phyloP scores from a whole-genome alignment of 768 basidiomycete species.

The Chalciporus sphaerocephalus region DNA sequence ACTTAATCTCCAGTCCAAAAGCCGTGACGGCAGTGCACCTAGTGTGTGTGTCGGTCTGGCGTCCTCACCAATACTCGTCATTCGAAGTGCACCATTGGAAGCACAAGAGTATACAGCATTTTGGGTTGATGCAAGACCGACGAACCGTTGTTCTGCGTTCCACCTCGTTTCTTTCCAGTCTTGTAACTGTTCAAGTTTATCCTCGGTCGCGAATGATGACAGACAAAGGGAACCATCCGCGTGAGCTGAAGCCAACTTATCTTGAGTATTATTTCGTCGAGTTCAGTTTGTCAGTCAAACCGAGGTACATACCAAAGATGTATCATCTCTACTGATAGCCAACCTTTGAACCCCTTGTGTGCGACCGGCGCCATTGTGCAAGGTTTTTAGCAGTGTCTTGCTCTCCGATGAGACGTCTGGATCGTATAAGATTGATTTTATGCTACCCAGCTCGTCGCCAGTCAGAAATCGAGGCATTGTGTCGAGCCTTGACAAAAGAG shows the following conservation, averaged over 20 bases:
- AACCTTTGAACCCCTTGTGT: conserved; percentile 39
- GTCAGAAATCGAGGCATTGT: conserved; percentile 64
- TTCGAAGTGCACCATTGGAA: conserved; percentile 67
- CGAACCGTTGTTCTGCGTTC: conserved; percentile 47
- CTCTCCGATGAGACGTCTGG: conserved; percentile 28
- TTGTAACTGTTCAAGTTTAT: conserved; percentile 35
- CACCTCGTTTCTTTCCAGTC: conserved; percentile 67
- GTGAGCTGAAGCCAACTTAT: conserved; percentile 62
- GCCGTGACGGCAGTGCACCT: conserved; percentile 58
- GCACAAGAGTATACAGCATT: conserved; percentile 62
- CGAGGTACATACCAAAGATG: conserved; percentile 38
- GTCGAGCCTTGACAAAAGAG: conserved; percentile 19
- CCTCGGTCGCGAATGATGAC: conserved; percentile 41
- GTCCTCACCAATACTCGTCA: conserved; percentile 34
- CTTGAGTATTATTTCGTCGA: conserved; percentile 34
- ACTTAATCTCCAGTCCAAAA: conserved; percentile 65
- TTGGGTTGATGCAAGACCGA: conserved; percentile 53
- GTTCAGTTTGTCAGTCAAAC: conserved; percentile 9
- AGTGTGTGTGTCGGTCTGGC: conserved; percentile 22
- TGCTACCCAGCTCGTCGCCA: conserved; percentile 75
- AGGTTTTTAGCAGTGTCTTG: conserved; percentile 34
- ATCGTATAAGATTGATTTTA: conserved; percentile 55
- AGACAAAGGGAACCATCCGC: conserved; percentile 53
- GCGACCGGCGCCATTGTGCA: conserved; percentile 36
- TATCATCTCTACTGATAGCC: conserved; percentile 27